A percentile compares a stretch with the other conserved stretches of the same genome.
Evolutionary conservation across 352 stramenopile species (phyloP).

Genomic region (Phytopythium vexans): DNA sequence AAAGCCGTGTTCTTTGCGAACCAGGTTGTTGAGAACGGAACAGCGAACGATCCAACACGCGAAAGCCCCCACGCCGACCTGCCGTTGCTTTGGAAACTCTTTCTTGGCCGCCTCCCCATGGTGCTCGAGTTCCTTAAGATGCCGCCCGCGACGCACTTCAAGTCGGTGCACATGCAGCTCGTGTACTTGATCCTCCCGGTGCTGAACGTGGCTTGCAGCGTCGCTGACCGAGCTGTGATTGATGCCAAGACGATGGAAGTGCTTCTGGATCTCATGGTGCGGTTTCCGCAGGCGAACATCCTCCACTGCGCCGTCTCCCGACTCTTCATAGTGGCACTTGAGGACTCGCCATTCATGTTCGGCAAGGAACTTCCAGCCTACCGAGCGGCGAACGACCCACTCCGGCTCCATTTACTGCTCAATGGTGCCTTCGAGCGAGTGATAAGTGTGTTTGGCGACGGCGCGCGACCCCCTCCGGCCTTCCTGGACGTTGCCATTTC

Average conservation of each 20-base stretch:
- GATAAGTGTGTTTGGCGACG: slow-evolving; percentile 27
- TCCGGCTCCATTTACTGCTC: slow-evolving; percentile 56
- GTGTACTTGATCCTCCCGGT: slow-evolving; percentile 76
- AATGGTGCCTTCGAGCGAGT: slow-evolving; percentile 41
- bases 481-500: slow-evolving; percentile 77
- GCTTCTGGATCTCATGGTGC: slow-evolving; percentile 89
- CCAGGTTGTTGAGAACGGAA: slow-evolving; percentile 3
- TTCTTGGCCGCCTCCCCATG: slow-evolving; percentile 37
- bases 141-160: slow-evolving; percentile 35
- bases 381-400: slow-evolving; percentile 41
- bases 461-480: slow-evolving; percentile 28
- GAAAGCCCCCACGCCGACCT: slow-evolving; percentile 54
- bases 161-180: slow-evolving; percentile 58
- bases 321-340: slow-evolving; percentile 74
- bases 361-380: slow-evolving; percentile 70
- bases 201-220: slow-evolving; percentile 65
- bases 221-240: slow-evolving; percentile 47
- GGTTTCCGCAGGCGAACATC: slow-evolving; percentile 88
- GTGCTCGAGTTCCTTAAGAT: slow-evolving; percentile 35
- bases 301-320: slow-evolving; percentile 58
- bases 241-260: slow-evolving; percentile 32
- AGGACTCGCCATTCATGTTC: slow-evolving; percentile 80
- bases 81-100: slow-evolving; percentile 58
- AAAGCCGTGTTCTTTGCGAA: slow-evolving; percentile 38
- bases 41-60: slow-evolving; percentile 7